A percentile compares a stretch with the other conserved stretches of the same genome.
phyloP scores from a whole-genome alignment of 2,329 filamentous ascomycete genomes.

The Coleophoma crateriformis region DNA sequence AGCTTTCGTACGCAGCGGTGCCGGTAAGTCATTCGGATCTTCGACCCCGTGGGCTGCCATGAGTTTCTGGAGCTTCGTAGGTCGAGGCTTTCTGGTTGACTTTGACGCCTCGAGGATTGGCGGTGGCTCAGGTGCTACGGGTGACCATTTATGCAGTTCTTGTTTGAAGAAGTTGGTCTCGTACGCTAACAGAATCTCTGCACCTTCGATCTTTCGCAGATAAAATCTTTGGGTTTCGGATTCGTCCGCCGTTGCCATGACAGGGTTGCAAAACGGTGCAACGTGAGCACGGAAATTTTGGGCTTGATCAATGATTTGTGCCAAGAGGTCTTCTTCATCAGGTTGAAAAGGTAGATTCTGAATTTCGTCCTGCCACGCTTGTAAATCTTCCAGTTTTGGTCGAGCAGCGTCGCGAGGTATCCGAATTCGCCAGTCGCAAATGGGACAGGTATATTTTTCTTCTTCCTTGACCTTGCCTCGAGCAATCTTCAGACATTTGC shows the following conservation, averaged over 20 bases:
- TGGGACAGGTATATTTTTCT: constrained; percentile 96
- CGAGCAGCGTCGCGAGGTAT: constrained; percentile 94
- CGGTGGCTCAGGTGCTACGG: constrained; percentile 79
- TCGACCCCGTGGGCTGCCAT: constrained; percentile 84
- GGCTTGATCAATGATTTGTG: constrained; percentile 82
- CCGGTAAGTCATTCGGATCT: constrained; percentile 84
- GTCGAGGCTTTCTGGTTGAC: constrained; percentile 90
- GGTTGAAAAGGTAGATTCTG: constrained; percentile 82
- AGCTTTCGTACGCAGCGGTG: constrained; percentile 41
- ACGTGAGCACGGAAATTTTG: constrained; percentile 81
- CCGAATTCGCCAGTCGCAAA: constrained; percentile 95
- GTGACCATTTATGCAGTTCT: constrained; percentile 90
- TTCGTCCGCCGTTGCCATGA: constrained; percentile 78
- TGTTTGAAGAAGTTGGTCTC: constrained; percentile 99
- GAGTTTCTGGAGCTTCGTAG: constrained; percentile 94
- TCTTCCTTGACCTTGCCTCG: constrained; percentile 97
- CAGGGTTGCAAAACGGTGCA: constrained; percentile 71
- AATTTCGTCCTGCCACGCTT: constrained; percentile 80
- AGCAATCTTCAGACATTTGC: constrained; percentile 96
- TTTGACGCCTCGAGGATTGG: constrained; percentile 82
- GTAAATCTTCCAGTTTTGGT: constrained; percentile 87
- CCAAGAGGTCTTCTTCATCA: constrained; percentile 83
- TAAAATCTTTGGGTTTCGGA: constrained; percentile 91
- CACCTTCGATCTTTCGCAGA: constrained; percentile 92
- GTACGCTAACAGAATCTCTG: constrained; percentile 82